Evolutionary conservation across 2,329 filamentous ascomycete species (phyloP), one percentile per base, ranked within the genome.

Genomic region (Bipolaris zeicola): DNA sequence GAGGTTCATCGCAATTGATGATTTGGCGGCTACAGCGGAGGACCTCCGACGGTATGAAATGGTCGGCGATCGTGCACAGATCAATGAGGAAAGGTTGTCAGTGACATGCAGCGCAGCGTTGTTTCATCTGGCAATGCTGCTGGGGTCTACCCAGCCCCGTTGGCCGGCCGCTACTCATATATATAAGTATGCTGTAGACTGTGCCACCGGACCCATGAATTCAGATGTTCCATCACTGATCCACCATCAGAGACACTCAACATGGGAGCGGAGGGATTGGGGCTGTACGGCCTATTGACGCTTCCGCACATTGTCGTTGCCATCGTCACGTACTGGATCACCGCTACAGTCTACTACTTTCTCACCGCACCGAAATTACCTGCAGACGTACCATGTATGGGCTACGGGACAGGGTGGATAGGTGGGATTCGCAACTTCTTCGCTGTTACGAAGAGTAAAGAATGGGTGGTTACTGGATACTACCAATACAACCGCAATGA

Each of bases 361-460:
- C 13, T 68, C 11, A 55, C 52, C 18, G 46, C 64, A 1, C 66
- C 63, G 39, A 45, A 48, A n/a, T 57, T 62, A 16, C 68, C 68
- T 11, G 55, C 49, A 5, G 34, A 44, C 3, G 54, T 71, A 46
- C 66, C 68, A 54, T 69, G 66, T 63, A 46, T 66, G 20, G 68
- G 68, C 28, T 61, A 68, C 43, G 68, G 68, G 3, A 69, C 65
- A 45, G 65, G 66, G 43, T 69, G 59, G 63, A 34, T 62, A 16
- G 62, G 58, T 3, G 31, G 53, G 14, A 10, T 65, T 7, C 66
- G 63, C 33, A 69, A 69, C 43, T 65, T 62, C 34, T 46, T 53
- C 6, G 64, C 65, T 3, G 16, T 69, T 14, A 63, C 61, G 1
- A 62, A 64, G 55, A 63, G 61, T 51, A 69, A 63, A 39, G 55